Evolutionary conservation across 345 rosid genomes (phyloP), one percentile per base, ranked within the genome.

Genomic region (Rhodamnia rubescens): DNA sequence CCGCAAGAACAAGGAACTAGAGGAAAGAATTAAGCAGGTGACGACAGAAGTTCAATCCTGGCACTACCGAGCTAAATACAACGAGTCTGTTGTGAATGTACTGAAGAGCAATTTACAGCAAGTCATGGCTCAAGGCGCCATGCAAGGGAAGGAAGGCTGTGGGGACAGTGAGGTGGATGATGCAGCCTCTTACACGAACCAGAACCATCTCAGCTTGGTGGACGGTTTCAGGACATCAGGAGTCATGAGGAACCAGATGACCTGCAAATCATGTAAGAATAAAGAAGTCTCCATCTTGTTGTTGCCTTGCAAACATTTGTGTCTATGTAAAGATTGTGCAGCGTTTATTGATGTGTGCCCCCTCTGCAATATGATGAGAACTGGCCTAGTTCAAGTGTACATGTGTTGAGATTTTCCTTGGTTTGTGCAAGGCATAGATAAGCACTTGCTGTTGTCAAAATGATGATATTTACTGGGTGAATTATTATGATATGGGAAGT

Each of bases 81-180:
- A 91, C 1, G 98, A 95, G 87, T 91, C 94, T 29, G 87, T 95
- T 54, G 90, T 93, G n/a, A 92, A 92, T 83, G 91, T 86, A 52
- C 84, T 95, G 81, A 95, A 92, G 90, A 90, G 85, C 84, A 93
- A 93, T 88, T 89, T 94, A 74, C 91, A 94, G 87, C 98, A 92
- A 88, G 94, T 91, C 49, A 87, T 92, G 92, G 90, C 93, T 27
- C 91, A 90, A 83, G 92, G 90, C 44, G 86, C 86, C 20, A 84
- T 89, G 83, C 93, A 89, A 52, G 83, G 85, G 22, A 95, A 89
- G 88, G 98, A 95, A 92, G 98, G 98, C 13, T 95, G 88, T 44
- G 96, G 98, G 69, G 97, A 95, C 44, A 95, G 93, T 26, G 97
- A 92, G 81, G 88, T 92, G 24, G 97, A 94, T 21, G 94, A 93